Evolutionary conservation across 441 rosid genomes (phyloP).

Genomic region (Adansonia grandidieri): DNA sequence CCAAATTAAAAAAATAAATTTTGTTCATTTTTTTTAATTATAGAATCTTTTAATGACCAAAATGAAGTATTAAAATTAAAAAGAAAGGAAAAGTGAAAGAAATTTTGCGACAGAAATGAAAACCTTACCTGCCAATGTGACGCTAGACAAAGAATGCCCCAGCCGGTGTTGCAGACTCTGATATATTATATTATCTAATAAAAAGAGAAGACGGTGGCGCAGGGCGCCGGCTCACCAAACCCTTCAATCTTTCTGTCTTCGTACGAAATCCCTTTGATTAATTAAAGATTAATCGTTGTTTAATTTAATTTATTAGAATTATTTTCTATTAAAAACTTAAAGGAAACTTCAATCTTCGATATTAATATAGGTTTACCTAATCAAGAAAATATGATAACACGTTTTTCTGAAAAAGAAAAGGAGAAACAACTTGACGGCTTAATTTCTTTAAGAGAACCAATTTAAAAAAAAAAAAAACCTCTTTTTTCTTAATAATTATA

Average conservation of each 20-base stretch:
- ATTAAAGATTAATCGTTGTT: neutral
- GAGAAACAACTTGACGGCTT: neutral
- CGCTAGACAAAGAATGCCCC: neutral
- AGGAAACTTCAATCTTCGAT: neutral
- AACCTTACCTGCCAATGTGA: neutral
- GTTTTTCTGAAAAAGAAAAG: too few species aligned
- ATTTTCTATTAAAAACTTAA: neutral
- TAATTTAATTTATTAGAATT: neutral
- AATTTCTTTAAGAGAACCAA: neutral
- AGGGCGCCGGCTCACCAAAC: neutral
- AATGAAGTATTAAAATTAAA: neutral
- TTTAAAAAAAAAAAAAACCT: too few species aligned
- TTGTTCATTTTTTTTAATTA: neutral
- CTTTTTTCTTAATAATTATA: neutral
- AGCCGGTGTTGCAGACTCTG: neutral
- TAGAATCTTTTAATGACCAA: neutral
- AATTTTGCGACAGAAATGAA: neutral
- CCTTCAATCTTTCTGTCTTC: neutral
- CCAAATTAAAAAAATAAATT: neutral
- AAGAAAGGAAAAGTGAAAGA: neutral
- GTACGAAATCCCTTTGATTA: neutral
- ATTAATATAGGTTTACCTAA: neutral
- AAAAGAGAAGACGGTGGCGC: neutral
- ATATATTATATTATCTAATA: neutral
- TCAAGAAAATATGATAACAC: too few species aligned